Evolutionary conservation across 495 filamentous ascomycete genomes (phyloP), one percentile per base, ranked within the genome.

Genomic region (Daldinia decipiens): DNA sequence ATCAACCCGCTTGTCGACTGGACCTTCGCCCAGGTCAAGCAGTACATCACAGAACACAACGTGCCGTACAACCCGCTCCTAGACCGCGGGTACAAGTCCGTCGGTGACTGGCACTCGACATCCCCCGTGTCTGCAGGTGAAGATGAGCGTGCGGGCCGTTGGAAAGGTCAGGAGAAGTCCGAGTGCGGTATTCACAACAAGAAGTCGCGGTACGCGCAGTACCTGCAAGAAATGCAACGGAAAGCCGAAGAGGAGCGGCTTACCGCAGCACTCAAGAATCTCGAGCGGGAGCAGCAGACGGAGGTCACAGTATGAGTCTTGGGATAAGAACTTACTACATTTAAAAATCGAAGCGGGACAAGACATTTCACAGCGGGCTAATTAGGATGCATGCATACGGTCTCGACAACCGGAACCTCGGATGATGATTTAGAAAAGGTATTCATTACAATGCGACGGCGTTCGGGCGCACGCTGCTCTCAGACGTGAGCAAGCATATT

Each of bases 141-240:
- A 81, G 95, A 98, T 76, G 95, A 99, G 87, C 89, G 95, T n/a
- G 90, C 96, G 12, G 95, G 95, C 38, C 89, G 95, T 62, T 99
- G 95, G 95, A 97, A 97, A 83, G 95, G 95, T 43, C 89, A 92
- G 75, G 81, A 85, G 56, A 99, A 99, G 89, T 93, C 94, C 2
- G 95, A 99, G 82, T 99, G 95, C 77, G 95, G 95, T 7, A 99
- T 99, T 70, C 95, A 99, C 85, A 98, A 98, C 83, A 94, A 94
- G 78, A 88, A 92, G 73, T 95, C 92, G 69, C 91, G 93, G 75
- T 99, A 98, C 73, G 92, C 93, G 15, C 88, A 93, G 77, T 97
- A 89, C 77, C 80, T 98, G 51, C 84, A 86, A 69, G 87, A 94
- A 56, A 84, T 90, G 79, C 92, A 94, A 71, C 78, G 83, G 63